Percentiles rank a stretch among this genome's conserved stretches.
These are phyloP conservation scores for Pochonia chlamydosporia DNA, from an alignment of 2,329 filamentous ascomycete genomes.

Conservation along the genomic window DNA sequence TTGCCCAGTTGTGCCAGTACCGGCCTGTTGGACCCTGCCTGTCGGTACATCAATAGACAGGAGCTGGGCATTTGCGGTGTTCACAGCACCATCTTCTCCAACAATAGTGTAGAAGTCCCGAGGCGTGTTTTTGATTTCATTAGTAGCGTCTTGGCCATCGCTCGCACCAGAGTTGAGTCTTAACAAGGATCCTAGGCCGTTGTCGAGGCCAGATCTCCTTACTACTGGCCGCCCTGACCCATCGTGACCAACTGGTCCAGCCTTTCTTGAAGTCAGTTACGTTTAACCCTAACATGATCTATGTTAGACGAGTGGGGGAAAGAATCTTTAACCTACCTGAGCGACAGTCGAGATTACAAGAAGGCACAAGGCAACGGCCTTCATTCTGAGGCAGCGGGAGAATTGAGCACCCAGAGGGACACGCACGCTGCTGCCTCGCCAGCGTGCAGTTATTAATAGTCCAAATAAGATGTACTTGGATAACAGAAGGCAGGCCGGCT, in stretches of 20 bases:
- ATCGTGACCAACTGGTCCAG: background rate
- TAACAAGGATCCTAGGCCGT: background rate
- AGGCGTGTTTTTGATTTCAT: background rate
- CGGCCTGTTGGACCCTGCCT: background rate
- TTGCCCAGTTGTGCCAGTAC: background rate
- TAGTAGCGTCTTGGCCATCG: background rate
- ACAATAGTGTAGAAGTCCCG: background rate
- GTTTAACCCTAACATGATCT: too few relatives aligned
- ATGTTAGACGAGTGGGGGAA: too few relatives aligned
- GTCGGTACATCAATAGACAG: background rate
- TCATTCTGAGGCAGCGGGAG: constrained; percentile 12
- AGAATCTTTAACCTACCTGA: too few relatives aligned
- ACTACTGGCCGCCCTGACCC: background rate
- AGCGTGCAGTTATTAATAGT: background rate
- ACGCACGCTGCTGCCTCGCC: background rate
- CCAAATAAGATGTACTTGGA: too few relatives aligned
- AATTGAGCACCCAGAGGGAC: background rate
- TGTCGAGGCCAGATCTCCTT: background rate
- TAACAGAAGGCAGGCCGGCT: background rate
- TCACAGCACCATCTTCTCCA: background rate
- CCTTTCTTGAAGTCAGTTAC: background rate
- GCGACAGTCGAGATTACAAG: constrained; percentile 13
- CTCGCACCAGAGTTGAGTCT: background rate
- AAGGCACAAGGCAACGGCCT: constrained; percentile 11
- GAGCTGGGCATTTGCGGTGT: background rate